phyloP scores from a whole-genome alignment of 306 rosid genomes.

The Acmispon strigosus region DNA sequence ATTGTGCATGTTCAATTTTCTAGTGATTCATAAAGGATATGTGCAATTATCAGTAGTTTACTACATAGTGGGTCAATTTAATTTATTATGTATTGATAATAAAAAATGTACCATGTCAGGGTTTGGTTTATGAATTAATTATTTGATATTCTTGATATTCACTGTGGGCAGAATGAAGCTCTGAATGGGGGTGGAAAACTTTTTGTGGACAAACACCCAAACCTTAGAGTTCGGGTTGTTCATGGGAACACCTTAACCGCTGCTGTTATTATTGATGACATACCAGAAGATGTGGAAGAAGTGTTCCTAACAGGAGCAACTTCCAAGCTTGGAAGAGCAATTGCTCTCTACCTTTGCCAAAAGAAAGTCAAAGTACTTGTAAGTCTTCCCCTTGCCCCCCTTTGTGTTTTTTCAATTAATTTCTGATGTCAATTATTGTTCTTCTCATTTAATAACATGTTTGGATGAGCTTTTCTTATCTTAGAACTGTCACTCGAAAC shows the following conservation, averaged over 20 bases:
- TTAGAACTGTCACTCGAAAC: too few relatives aligned
- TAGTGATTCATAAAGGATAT: too few relatives aligned
- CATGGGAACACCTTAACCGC: constrained; percentile 94
- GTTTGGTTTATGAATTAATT: not conserved
- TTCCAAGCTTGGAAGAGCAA: constrained; percentile 92
- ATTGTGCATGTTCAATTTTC: too few relatives aligned
- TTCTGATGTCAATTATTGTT: too few relatives aligned
- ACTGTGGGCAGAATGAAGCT: constrained; percentile 56
- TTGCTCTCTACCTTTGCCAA: constrained; percentile 82
- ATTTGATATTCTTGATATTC: not conserved
- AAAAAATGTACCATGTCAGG: too few relatives aligned
- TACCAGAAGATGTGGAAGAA: constrained; percentile 52
- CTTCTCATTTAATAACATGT: too few relatives aligned
- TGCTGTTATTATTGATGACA: constrained; percentile 75
- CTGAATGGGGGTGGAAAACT: constrained; percentile 84
- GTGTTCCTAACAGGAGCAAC: constrained; percentile 78
- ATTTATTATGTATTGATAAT: too few relatives aligned
- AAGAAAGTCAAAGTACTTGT: constrained; percentile 74
- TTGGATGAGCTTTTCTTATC: too few relatives aligned
- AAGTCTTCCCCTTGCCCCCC: not conserved
- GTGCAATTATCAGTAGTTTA: too few relatives aligned
- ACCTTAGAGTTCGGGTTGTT: constrained; percentile 75
- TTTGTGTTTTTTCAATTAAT: not conserved
- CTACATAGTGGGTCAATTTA: too few relatives aligned
- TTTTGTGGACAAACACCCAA: constrained; percentile 76